Conservation (phyloP, 495 filamentous ascomycete species). For the Usnea hakonensis region DNA sequence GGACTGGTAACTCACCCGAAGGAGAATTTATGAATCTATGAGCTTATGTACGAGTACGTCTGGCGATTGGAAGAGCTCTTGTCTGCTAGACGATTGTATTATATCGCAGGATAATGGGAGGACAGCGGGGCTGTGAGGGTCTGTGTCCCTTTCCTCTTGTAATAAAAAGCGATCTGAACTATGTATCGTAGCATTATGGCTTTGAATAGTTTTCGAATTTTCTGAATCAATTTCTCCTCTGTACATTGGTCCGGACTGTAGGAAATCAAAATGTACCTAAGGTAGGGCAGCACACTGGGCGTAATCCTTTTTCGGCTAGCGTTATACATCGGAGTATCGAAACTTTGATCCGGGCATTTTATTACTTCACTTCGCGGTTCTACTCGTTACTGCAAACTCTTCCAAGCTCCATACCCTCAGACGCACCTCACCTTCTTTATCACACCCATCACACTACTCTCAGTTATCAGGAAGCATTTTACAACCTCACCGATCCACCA, state of each 20-base stretch:
- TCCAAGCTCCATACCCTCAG: constrained; percentile 1
- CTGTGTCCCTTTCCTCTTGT: background rate
- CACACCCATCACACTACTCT: background rate
- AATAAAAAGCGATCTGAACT: background rate
- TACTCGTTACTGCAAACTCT: background rate
- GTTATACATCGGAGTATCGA: background rate
- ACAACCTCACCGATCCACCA: background rate
- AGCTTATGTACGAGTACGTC: background rate
- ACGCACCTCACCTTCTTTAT: constrained; percentile 6
- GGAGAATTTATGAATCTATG: background rate
- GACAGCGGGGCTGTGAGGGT: background rate
- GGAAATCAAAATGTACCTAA: no score
- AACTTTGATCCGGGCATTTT: constrained; percentile 1
- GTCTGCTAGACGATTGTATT: background rate
- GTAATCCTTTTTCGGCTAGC: background rate
- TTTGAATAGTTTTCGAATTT: background rate
- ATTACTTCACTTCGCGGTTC: constrained; percentile 3
- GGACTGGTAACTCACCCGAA: background rate
- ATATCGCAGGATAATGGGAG: background rate
- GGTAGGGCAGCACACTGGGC: background rate
- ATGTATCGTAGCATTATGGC: background rate
- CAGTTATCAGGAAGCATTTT: background rate
- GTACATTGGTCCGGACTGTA: background rate
- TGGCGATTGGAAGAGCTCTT: background rate
- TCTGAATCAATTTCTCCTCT: background rate